Evolutionary conservation across 257 asterid species (phyloP).

Genomic region (Avicennia marina): DNA sequence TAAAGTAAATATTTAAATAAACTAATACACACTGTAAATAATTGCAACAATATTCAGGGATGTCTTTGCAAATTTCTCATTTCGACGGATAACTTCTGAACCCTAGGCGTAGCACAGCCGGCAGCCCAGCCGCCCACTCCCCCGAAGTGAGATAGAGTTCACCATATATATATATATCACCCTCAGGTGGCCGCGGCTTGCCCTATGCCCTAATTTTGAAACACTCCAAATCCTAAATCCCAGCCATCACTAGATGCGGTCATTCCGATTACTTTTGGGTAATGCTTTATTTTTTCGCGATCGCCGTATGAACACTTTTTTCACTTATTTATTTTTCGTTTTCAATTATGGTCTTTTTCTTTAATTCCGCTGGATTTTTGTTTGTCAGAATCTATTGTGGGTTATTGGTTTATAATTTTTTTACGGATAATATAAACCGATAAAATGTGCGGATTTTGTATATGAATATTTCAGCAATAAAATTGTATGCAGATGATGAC

Average conservation of each 20-base stretch:
- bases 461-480: too few species aligned
- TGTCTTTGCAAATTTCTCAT: constrained; percentile 1
- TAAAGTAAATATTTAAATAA: too few species aligned
- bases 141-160: not conserved
- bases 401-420: not conserved
- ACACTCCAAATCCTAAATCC: not conserved
- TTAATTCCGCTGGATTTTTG: not conserved
- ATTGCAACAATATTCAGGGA: not conserved
- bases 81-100: not conserved
- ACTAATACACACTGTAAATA: too few species aligned
- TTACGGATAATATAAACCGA: not conserved
- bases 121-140: not conserved
- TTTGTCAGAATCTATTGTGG: not conserved
- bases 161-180: not conserved
- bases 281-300: not conserved
- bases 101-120: too few species aligned
- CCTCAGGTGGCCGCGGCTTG: not conserved
- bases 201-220: constrained; percentile 10
- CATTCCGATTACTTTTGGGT: not conserved
- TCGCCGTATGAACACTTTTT: not conserved
- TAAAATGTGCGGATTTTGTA: not conserved
- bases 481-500: constrained; percentile 33
- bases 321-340: not conserved
- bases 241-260: too few species aligned
- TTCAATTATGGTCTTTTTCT: not conserved